phyloP scores from a whole-genome alignment of 139 green algal species.

The Eudorina sp. region DNA sequence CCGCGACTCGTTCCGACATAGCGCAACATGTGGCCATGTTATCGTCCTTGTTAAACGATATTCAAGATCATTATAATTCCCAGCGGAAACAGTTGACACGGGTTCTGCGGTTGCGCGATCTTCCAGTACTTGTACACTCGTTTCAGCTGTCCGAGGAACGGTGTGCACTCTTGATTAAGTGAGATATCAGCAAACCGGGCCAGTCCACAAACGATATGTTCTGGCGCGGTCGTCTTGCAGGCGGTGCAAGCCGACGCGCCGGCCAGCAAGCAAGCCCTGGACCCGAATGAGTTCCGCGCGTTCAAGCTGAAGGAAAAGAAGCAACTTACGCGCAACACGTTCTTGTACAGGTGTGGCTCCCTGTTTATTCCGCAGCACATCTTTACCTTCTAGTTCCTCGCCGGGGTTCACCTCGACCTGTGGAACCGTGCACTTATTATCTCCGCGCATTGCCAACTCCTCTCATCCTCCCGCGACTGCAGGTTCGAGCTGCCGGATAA shows the following conservation, averaged over 20 bases:
- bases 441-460: neutral
- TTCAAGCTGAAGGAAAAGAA: conserved; percentile 60
- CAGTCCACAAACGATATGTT: too few species aligned
- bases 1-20: neutral
- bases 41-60: too few species aligned
- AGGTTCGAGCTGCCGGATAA: conserved; percentile 60
- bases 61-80: too few species aligned
- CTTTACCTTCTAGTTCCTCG: neutral
- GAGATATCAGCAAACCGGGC: too few species aligned
- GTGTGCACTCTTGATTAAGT: too few species aligned
- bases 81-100: too few species aligned
- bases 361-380: neutral
- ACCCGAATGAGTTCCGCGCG: conserved; percentile 44
- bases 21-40: too few species aligned
- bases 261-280: conserved; percentile 11
- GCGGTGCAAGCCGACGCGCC: conserved; percentile 28
- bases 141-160: too few species aligned
- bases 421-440: too few species aligned
- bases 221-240: neutral
- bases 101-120: too few species aligned
- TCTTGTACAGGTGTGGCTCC: conserved; percentile 42
- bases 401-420: neutral
- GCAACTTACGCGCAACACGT: conserved; percentile 60
- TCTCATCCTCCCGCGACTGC: neutral
- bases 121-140: too few species aligned